Evolutionary conservation across 805 yeast species (phyloP), one percentile per base, ranked within the genome.

Genomic region (Candida suzukii): DNA sequence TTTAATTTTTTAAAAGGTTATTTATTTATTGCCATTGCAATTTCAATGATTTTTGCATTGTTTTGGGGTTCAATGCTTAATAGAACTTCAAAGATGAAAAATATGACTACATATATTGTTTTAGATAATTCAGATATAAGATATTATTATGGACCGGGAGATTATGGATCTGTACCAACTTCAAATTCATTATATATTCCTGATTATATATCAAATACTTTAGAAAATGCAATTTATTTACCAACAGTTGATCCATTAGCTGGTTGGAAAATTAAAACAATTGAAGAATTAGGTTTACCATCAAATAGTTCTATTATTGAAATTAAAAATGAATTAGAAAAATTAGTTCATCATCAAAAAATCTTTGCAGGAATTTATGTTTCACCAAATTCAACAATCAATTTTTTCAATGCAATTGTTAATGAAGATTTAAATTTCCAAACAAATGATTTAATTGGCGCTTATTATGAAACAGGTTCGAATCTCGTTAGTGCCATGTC

Each of bases 351-450:
- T 51, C 74, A 71, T 42, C 76, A 78, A 53, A 46, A 71, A 9
- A 74, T 64, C 47, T 83, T 88, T 88, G 67, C 74, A n/a, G 72
- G 78, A 1, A 58, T 80, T 24, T 69, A 71, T 44, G 72, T 81
- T 18, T 51, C 52, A 24, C 67, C 73, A 8, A 76, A 78, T 52
- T 73, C 80, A 1, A 71, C 83, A 2, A 50, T 53, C 19, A 53
- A 64, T 29, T 61, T 60, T 22, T 53, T 56, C 35, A 52, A 57
- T 17, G 73, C 76, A 3, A 51, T 74, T 18, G 16, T 25, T 17
- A 41, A 46, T n/a, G 44, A 47, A 9, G 60, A 63, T 44, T 32
- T 59, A 9, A 12, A 26, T 13, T 50, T 47, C 35, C 37, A 49
- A 33, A 19, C 47, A 5, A 17, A 44, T 17, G 59, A 61, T n/a